Evolutionary conservation across 2,329 filamentous ascomycete species (phyloP), one percentile per base, ranked within the genome.

Genomic region (Trichoderma endophyticum): DNA sequence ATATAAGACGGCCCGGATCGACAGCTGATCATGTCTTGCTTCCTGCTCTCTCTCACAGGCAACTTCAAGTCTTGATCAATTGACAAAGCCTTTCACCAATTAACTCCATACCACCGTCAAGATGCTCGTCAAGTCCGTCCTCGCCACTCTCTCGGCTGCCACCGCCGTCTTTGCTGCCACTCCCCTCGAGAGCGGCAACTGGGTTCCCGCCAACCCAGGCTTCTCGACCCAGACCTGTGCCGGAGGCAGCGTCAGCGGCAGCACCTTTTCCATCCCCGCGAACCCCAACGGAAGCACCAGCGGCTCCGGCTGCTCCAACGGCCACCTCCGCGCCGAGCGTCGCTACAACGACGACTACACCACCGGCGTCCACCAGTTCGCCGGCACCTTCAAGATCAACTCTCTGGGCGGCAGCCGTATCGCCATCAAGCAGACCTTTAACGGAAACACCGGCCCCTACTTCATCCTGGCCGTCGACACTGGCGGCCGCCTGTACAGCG

Each of bases 381-480:
- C 74, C 39, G 76, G 75, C 65, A 70, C 61, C 30, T 77, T 77
- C 72, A 75, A 43, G 12, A 76, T 77, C 73, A 75, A 77, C 64
- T 76, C 72, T 57, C 70, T 75, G 64, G 73, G 73, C 5, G 75
- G 75, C 65, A 72, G 62, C 62, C 75, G 73, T 69, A 70, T 77
- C 26, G 73, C 76, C 32, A 74, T 77, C 73, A 75, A 76, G 72
- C 76, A 77, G 64, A 77, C 75, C 3, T 76, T 77, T 71, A 75
- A 77, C 71, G 75, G 74, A 57, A 39, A 73, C 68, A 39, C 26
- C 3, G 73, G 76, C 5, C 74, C 73, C 0, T 77, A 74, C 43
- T 77, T 77, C 24, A 74, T 77, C 62, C 67, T 77, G 71, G 76
- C 36, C 3, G 73, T 76, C 6, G 68, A 75, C 36, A 62, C 69